Evolutionary conservation across 768 basidiomycete species (phyloP).

Genomic region (Gymnopilus dilepis): DNA sequence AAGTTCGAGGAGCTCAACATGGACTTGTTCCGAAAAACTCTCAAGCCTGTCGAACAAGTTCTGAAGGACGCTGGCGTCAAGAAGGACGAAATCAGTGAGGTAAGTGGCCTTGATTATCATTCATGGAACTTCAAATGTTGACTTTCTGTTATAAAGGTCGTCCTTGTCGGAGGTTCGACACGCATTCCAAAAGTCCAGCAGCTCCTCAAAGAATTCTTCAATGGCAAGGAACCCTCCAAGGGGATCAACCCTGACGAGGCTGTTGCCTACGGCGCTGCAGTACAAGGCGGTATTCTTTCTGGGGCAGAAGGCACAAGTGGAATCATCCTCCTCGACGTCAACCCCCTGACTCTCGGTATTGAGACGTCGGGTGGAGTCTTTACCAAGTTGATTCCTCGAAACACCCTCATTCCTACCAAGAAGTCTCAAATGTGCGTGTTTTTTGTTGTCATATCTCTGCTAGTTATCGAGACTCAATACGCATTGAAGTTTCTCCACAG

Average conservation of each 20-base stretch:
- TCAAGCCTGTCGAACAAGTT: conserved; percentile 99
- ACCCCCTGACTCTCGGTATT: conserved; percentile 97
- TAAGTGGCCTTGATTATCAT: conserved; percentile 32
- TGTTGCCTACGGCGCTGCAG: conserved; percentile 97
- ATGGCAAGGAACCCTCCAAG: conserved; percentile 95
- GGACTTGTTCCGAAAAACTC: conserved; percentile 98
- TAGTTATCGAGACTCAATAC: background rate
- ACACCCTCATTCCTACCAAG: conserved; percentile 98
- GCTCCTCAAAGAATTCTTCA: conserved; percentile 97
- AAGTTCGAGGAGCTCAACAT: conserved; percentile 99
- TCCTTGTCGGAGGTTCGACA: conserved; percentile 96
- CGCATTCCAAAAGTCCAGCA: conserved; percentile 99
- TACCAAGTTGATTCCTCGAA: conserved; percentile 96
- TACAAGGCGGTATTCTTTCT: conserved; percentile 97
- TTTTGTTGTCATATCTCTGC: background rate
- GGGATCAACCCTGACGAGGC: conserved; percentile 99
- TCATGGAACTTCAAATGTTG: background rate
- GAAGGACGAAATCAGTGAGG: conserved; percentile 96
- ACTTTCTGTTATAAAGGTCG: conserved; percentile 52
- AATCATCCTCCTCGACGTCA: conserved; percentile 95
- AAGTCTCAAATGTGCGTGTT: conserved; percentile 85
- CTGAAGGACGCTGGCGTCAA: conserved; percentile 97
- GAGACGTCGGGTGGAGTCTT: conserved; percentile 99
- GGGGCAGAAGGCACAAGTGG: conserved; percentile 91
- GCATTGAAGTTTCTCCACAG: conserved; percentile 68